Evolutionary conservation across 2,329 filamentous ascomycete species (phyloP).

Genomic region (Claviceps sp.): DNA sequence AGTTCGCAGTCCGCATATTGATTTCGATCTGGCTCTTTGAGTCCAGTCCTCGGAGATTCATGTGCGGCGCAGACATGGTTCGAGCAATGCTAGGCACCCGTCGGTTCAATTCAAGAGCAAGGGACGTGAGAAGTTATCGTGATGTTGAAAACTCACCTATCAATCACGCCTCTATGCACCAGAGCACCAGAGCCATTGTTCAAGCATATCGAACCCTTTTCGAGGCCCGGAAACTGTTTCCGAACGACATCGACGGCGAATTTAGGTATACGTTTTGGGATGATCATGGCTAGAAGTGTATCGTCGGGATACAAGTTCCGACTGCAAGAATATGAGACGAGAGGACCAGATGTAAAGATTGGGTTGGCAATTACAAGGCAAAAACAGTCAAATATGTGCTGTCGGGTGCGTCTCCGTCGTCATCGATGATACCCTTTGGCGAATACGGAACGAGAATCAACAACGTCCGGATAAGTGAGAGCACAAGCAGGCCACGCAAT

Average conservation of each 20-base stretch:
- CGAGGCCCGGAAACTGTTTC: slow-evolving; percentile 1
- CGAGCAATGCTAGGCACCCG: slow-evolving; percentile 1
- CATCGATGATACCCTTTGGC: too few species aligned
- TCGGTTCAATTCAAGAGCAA: background rate
- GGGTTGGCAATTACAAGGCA: too few species aligned
- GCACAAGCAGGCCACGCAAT: too few species aligned
- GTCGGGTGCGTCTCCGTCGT: too few species aligned
- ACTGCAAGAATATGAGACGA: background rate
- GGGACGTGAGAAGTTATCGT: too few species aligned
- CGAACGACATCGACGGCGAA: background rate
- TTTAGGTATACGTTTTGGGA: background rate
- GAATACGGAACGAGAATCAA: too few species aligned
- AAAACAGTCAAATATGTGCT: too few species aligned
- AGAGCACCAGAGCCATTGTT: slow-evolving; percentile 6
- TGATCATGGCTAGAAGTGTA: background rate
- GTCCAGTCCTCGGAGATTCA: slow-evolving; percentile 6
- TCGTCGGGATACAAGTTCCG: background rate
- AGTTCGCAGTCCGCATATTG: background rate
- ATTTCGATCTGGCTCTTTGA: slow-evolving; percentile 5
- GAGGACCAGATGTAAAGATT: background rate
- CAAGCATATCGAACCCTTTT: background rate
- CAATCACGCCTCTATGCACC: background rate
- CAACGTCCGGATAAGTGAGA: too few species aligned
- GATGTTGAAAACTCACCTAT: background rate
- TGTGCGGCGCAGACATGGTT: slow-evolving; percentile 6